These are phyloP conservation scores for Daucus carota DNA, from an alignment of 129 eudicot species.

Conservation along the genomic window DH1_v3.0 NC_030387.2:37296501-37297000, in stretches of 20 bases:
- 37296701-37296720: conserved; percentile 24
- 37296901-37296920: conserved; percentile 87
- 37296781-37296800: conserved; percentile 81
- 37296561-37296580: no score
- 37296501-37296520: no score
- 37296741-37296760: no score
- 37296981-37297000: neutral
- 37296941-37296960: neutral
- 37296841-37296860: conserved; percentile 55
- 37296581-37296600: no score
- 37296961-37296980: neutral
- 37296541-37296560: no score
- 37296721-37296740: no score
- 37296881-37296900: conserved; percentile 68
- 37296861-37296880: conserved; percentile 87
- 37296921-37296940: conserved; percentile 85
- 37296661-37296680: neutral
- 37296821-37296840: conserved; percentile 58
- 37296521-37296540: no score
- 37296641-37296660: neutral
- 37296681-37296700: conserved; percentile 1
- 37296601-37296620: no score
- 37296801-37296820: conserved; percentile 86
- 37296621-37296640: no score
- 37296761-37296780: conserved; percentile 53